phyloP scores from a whole-genome alignment of 2,329 filamentous ascomycete genomes.

The Trichoderma pleuroti region DNA sequence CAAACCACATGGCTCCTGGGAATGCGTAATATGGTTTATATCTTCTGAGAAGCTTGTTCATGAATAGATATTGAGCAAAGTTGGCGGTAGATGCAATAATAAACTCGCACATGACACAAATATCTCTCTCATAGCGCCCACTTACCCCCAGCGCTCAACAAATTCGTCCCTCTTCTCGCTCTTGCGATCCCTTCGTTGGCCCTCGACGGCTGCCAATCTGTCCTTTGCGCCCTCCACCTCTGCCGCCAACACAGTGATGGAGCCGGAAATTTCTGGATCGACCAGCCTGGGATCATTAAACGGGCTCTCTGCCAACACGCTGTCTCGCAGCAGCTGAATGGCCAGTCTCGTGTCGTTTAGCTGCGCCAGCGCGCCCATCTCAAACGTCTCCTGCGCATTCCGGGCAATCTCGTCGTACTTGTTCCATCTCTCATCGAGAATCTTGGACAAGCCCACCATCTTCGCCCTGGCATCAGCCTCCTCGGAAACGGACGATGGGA shows the following conservation, averaged over 20 bases:
- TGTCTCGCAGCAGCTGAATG: slow-evolving; percentile 48
- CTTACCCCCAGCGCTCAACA: slow-evolving; percentile 32
- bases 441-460: slow-evolving; percentile 34
- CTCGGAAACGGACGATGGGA: slow-evolving; percentile 38
- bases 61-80: background rate
- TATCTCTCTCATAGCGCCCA: background rate
- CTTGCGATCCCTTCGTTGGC: slow-evolving; percentile 35
- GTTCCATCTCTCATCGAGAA: slow-evolving; percentile 37
- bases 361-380: slow-evolving; percentile 39
- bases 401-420: slow-evolving; percentile 45
- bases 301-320: slow-evolving; percentile 50
- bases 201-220: slow-evolving; percentile 38
- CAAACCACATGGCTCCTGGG: background rate
- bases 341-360: slow-evolving; percentile 48
- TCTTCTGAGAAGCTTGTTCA: background rate
- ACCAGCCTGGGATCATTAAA: slow-evolving; percentile 47
- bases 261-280: slow-evolving; percentile 51
- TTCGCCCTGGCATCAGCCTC: slow-evolving; percentile 27
- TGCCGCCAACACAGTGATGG: slow-evolving; percentile 44
- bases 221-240: slow-evolving; percentile 42
- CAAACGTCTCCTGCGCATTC: slow-evolving; percentile 50
- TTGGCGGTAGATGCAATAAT: background rate
- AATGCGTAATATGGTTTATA: background rate
- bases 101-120: background rate
- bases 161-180: slow-evolving; percentile 51